phyloP scores from a whole-genome alignment of 768 basidiomycete genomes.

The Candolleomyces eurysporus region DNA sequence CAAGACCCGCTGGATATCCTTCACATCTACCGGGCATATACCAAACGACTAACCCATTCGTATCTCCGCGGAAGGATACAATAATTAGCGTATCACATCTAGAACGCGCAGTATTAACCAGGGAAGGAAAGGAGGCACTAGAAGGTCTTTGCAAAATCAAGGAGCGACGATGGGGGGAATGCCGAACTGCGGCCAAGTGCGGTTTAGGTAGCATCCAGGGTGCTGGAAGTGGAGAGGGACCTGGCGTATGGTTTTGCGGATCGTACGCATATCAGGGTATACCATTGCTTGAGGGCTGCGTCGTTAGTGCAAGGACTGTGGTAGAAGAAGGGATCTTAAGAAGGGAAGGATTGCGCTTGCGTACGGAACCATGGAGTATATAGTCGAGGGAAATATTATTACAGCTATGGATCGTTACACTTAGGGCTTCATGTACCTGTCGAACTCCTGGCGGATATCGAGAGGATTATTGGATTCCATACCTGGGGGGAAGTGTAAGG shows the following conservation, averaged over 20 bases:
- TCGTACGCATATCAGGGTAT: slow-evolving; percentile 71
- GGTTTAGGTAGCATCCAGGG: slow-evolving; percentile 54
- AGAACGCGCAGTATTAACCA: slow-evolving; percentile 61
- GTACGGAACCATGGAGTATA: slow-evolving; percentile 21
- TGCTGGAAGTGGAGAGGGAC: slow-evolving; percentile 33
- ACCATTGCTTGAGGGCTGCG: slow-evolving; percentile 79
- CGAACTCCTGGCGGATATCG: slow-evolving; percentile 67
- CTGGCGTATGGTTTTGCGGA: slow-evolving; percentile 71
- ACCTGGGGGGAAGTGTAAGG: slow-evolving; percentile 35
- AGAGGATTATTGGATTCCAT: slow-evolving; percentile 47
- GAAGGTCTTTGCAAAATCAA: slow-evolving; percentile 39
- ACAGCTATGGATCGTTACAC: slow-evolving; percentile 7
- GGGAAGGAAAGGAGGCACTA: slow-evolving; percentile 50
- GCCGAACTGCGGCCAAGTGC: slow-evolving; percentile 32
- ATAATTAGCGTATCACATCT: slow-evolving; percentile 59
- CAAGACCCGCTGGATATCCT: slow-evolving; percentile 33
- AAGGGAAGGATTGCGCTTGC: slow-evolving; percentile 30
- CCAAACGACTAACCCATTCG: slow-evolving; percentile 75
- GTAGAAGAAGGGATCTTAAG: slow-evolving; percentile 41
- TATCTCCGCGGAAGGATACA: slow-evolving; percentile 43
- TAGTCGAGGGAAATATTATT: slow-evolving; percentile 1
- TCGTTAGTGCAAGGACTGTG: slow-evolving; percentile 64
- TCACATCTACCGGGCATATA: slow-evolving; percentile 39
- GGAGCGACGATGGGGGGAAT: slow-evolving; percentile 42
- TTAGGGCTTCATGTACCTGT: slow-evolving; percentile 43